phyloP scores from a whole-genome alignment of 768 basidiomycete species.

The Tricholoma bakamatsutake region DNA sequence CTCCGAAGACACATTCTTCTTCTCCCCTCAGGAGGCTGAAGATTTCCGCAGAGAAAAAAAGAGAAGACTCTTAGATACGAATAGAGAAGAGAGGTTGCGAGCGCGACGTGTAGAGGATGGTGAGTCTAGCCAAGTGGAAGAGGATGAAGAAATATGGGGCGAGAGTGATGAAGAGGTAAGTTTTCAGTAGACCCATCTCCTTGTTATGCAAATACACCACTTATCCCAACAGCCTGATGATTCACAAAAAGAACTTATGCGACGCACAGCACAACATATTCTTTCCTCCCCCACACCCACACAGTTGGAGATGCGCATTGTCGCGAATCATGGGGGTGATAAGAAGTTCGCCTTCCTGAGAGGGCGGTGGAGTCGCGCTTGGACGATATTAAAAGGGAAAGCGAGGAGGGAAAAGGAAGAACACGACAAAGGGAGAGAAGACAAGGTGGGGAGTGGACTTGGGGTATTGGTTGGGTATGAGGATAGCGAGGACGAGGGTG shows the following conservation, averaged over 20 bases:
- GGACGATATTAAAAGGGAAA: slow-evolving; percentile 51
- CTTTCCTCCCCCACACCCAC: slow-evolving; percentile 68
- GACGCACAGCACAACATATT: slow-evolving; percentile 66
- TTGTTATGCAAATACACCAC: background rate
- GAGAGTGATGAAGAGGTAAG: slow-evolving; percentile 67
- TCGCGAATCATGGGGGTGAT: slow-evolving; percentile 81
- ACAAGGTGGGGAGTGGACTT: slow-evolving; percentile 25
- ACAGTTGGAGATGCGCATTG: slow-evolving; percentile 82
- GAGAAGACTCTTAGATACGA: slow-evolving; percentile 49
- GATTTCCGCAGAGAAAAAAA: slow-evolving; percentile 68
- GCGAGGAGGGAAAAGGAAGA: slow-evolving; percentile 26
- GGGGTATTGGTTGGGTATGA: slow-evolving; percentile 56
- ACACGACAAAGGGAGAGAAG: slow-evolving; percentile 21
- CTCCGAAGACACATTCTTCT: slow-evolving; percentile 79
- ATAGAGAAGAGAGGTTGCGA: slow-evolving; percentile 60
- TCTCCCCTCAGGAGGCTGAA: slow-evolving; percentile 58
- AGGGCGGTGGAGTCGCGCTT: slow-evolving; percentile 66
- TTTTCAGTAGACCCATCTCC: background rate
- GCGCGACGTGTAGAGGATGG: slow-evolving; percentile 45
- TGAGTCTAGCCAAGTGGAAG: slow-evolving; percentile 21
- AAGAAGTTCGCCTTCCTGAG: slow-evolving; percentile 75
- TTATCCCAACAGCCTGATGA: slow-evolving; percentile 47
- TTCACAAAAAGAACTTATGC: slow-evolving; percentile 59
- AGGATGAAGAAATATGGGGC: slow-evolving; percentile 44
- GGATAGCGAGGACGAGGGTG: slow-evolving; percentile 41